Base-by-base conservation (phyloP, 495 filamentous ascomycete genomes). In the Talaromyces wortmannii region DNA sequence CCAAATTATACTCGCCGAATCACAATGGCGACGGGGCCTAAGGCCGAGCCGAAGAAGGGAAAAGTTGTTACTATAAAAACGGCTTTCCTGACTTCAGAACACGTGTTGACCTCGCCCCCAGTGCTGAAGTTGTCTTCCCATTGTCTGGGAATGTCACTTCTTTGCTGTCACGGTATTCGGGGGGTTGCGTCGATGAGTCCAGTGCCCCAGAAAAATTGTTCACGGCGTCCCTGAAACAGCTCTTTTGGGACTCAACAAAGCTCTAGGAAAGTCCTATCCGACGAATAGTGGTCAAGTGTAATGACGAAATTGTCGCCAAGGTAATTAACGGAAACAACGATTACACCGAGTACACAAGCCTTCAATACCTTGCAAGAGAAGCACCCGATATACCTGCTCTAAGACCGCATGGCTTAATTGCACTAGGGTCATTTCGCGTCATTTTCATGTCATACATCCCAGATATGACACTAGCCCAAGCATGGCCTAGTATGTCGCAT, bases 371-470 rank as follows among this genome's bases (percentile, higher is more conserved):
- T 44, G 56, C 50, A 40, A 48, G 61, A 5, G 49, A 67, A 31
- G 60, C 55, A 16, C 62, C 64, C 29, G 62, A 65, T 52, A 63
- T 70, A 23, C 67, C 64, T 32, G 62, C 54, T 45, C 68, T 68
- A 1, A 69, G 59, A 53, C 59, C 61, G 29, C 67, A 67, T 59
- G 69, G 69, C 5, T 31, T 70, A 45, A 57, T 71, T 6, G 55
- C 31, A 36, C 57, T 71, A 23, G 61, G 60, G 23, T 57, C 45
- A 30, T 53, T 60, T 47, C 44, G 60, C 23, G 59, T 63, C 23
- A 65, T 72, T 40, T 70, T 70, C 52, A 70, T 67, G 63, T 58
- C 67, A 16, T 68, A 63, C 45, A 56, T 71, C 55, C 59, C 62
- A 47, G 61, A 51, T 44, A 65, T 52, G 23, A 62, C 65, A 23